These are phyloP conservation scores for Populus hybrid DNA, from an alignment of 441 rosid genomes.

Conservation along the genomic window DNA sequence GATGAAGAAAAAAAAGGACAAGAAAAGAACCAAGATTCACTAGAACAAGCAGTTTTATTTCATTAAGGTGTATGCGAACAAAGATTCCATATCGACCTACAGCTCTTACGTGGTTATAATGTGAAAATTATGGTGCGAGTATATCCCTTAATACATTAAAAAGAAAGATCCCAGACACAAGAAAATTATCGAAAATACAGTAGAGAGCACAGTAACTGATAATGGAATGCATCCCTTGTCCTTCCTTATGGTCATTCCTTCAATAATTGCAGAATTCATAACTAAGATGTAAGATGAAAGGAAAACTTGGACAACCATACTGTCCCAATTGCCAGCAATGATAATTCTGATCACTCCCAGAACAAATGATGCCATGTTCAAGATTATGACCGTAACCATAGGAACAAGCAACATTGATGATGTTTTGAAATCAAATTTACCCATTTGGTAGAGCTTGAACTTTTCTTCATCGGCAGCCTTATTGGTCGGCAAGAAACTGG, in stretches of 20 bases:
- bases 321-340: conserved; percentile 17
- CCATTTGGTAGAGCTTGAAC: conserved; percentile 24
- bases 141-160: conserved; percentile 3
- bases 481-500: conserved; percentile 37
- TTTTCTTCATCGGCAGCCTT: conserved; percentile 29
- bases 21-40: no score
- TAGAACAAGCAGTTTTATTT: no score
- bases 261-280: conserved; percentile 29
- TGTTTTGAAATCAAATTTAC: conserved; percentile 33
- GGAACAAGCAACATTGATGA: conserved; percentile 34
- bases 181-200: conserved; percentile 9
- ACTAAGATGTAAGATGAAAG: conserved; percentile 30
- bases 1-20: no score
- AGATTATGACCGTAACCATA: conserved; percentile 19
- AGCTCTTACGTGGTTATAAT: no score
- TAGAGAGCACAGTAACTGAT: conserved; percentile 19
- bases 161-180: conserved; percentile 14
- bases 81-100: no score
- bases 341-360: conserved; percentile 22
- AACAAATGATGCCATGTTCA: conserved; percentile 27
- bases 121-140: background rate
- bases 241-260: conserved; percentile 37
- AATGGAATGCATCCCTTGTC: conserved; percentile 36
- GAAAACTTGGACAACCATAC: conserved; percentile 23
- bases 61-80: no score